Evolutionary conservation across 805 yeast genomes (phyloP).

Genomic region (Tetrapisispora iriomotensis): DNA sequence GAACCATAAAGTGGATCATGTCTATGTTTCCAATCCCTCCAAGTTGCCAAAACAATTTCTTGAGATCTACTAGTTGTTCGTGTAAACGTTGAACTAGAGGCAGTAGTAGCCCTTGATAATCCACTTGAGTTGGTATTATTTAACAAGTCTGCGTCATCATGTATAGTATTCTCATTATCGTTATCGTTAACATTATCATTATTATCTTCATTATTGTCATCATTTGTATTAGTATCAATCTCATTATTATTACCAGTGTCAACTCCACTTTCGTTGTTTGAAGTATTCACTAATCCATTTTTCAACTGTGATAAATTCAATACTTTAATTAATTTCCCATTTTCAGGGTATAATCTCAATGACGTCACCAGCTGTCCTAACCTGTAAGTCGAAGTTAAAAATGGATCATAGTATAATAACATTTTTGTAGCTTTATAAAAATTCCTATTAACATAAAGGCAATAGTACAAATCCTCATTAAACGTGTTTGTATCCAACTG

Average conservation of each 20-base stretch:
- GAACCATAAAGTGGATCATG: conserved; percentile 56
- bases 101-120: neutral
- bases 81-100: neutral
- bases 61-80: conserved; percentile 4
- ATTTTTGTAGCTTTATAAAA: conserved; percentile 45
- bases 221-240: neutral
- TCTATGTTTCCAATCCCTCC: conserved; percentile 88
- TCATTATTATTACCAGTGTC: neutral
- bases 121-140: neutral
- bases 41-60: conserved; percentile 51
- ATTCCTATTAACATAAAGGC: conserved; percentile 42
- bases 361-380: conserved; percentile 71
- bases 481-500: conserved; percentile 9
- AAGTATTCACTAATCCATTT: conserved; percentile 29
- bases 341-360: conserved; percentile 43
- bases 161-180: neutral
- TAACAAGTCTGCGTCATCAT: no score
- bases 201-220: neutral
- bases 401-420: conserved; percentile 44
- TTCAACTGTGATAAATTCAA: conserved; percentile 48
- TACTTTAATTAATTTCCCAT: conserved; percentile 46
- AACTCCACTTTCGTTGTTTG: neutral
- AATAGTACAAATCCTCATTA: conserved; percentile 33
- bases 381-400: conserved; percentile 61
- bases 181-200: neutral